Conservation (phyloP, 202 grass and related monocot genomes). For the Miscanthus sacchariflorus region DNA sequence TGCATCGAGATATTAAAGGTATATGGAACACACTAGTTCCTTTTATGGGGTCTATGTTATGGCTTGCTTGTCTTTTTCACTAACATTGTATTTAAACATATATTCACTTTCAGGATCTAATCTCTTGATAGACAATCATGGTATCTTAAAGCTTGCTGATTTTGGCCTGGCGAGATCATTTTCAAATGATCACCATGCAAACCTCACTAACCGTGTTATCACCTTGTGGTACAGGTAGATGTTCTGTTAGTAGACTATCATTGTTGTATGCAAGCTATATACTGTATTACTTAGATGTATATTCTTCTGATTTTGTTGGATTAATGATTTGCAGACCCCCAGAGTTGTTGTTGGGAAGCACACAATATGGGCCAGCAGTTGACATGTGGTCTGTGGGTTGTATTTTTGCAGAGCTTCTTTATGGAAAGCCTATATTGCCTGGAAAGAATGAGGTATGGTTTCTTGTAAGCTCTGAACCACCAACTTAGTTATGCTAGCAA, state of each 20-base stretch:
- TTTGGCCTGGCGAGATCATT: constrained; percentile 91
- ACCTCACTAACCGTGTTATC: constrained; percentile 90
- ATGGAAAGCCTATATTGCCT: constrained; percentile 82
- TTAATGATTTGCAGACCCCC: constrained; percentile 74
- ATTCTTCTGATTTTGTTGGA: constrained; percentile 27
- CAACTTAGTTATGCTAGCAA: constrained; percentile 17
- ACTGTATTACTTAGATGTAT: background rate
- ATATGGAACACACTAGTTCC: background rate
- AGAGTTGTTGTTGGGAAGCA: constrained; percentile 90
- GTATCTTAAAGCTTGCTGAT: constrained; percentile 94
- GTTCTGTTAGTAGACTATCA: constrained; percentile 17
- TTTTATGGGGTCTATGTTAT: background rate
- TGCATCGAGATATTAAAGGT: constrained; percentile 98
- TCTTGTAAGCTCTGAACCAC: constrained; percentile 17
- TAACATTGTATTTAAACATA: constrained; percentile 27
- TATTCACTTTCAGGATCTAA: constrained; percentile 72
- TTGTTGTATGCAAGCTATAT: constrained; percentile 9
- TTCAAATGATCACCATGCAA: constrained; percentile 70
- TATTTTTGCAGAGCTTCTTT: constrained; percentile 87
- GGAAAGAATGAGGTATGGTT: constrained; percentile 87
- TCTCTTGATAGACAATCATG: constrained; percentile 95
- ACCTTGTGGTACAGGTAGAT: constrained; percentile 93
- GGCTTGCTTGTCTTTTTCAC: background rate
- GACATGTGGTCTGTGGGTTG: constrained; percentile 98
- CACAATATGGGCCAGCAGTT: constrained; percentile 81